These are phyloP conservation scores for Marsdenia floribunda DNA, from an alignment of 257 asterid genomes.

Conservation along the genomic window DNA sequence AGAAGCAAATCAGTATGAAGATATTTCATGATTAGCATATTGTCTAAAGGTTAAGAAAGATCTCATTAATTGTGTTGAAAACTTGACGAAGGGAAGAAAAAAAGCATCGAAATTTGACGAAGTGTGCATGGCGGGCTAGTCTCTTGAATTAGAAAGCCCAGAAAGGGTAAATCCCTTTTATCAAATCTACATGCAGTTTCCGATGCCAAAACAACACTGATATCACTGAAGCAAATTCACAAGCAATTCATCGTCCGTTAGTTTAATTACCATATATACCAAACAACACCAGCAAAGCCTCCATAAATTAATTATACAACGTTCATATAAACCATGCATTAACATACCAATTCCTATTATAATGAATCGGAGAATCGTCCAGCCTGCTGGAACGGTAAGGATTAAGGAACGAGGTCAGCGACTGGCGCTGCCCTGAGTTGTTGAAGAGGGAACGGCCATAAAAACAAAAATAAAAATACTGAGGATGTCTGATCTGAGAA, in stretches of 20 bases:
- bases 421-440: neutral
- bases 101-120: neutral
- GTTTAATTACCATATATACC: neutral
- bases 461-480: neutral
- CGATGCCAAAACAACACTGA: neutral
- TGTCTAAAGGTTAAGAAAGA: neutral
- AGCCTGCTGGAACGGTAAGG: neutral
- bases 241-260: neutral
- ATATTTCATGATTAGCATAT: neutral
- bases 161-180: neutral
- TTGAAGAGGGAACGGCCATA: too few species aligned
- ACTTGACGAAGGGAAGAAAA: too few species aligned
- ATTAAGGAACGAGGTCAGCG: too few species aligned
- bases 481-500: neutral
- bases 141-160: neutral
- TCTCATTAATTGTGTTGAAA: too few species aligned
- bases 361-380: neutral
- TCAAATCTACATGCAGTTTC: neutral
- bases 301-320: neutral
- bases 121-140: neutral
- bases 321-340: neutral
- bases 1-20: neutral
- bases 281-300: neutral
- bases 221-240: constrained; percentile 1
- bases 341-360: neutral